Evolutionary conservation across 2,329 filamentous ascomycete genomes (phyloP).

Genomic region (Neonectria ditissima): DNA sequence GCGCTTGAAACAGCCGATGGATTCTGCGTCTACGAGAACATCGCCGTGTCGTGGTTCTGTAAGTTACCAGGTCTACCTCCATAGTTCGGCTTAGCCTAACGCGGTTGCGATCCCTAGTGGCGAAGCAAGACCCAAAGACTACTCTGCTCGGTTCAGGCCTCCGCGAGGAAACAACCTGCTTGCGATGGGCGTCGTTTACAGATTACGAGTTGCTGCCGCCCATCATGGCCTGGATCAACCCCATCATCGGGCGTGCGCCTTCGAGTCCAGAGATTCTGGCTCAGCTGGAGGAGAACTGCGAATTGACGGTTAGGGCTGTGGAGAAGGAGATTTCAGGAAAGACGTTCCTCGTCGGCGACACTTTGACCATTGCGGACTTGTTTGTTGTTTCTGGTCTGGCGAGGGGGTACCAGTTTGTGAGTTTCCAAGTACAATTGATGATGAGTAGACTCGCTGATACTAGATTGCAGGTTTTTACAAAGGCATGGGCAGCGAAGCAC

Average conservation of each 20-base stretch:
- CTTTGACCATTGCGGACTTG: slow-evolving; percentile 23
- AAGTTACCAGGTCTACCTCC: background rate
- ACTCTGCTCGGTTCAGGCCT: slow-evolving; percentile 20
- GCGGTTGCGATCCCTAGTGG: slow-evolving; percentile 3
- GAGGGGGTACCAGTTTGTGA: slow-evolving; percentile 27
- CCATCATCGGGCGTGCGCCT: slow-evolving; percentile 23
- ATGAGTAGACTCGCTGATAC: background rate
- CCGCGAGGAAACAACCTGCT: slow-evolving; percentile 21
- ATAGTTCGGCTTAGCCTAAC: background rate
- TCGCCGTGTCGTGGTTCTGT: slow-evolving; percentile 26
- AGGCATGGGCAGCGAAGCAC: slow-evolving; percentile 23
- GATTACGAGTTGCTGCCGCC: slow-evolving; percentile 25
- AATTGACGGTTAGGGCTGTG: slow-evolving; percentile 19
- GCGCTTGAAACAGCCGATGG: slow-evolving; percentile 24
- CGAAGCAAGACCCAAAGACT: slow-evolving; percentile 20
- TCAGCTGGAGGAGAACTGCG: slow-evolving; percentile 24
- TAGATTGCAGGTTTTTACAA: slow-evolving; percentile 22
- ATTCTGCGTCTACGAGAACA: slow-evolving; percentile 28
- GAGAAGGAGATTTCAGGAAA: slow-evolving; percentile 26
- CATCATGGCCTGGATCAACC: slow-evolving; percentile 30
- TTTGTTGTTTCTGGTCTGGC: slow-evolving; percentile 27
- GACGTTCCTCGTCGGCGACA: slow-evolving; percentile 21
- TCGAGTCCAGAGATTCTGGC: slow-evolving; percentile 22
- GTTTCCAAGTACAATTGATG: background rate
- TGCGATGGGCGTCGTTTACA: slow-evolving; percentile 27